A percentile compares a stretch with the other conserved stretches of the same genome.
Evolutionary conservation across 2,329 filamentous ascomycete genomes (phyloP).

Genomic region (Lanzia echinophila): DNA sequence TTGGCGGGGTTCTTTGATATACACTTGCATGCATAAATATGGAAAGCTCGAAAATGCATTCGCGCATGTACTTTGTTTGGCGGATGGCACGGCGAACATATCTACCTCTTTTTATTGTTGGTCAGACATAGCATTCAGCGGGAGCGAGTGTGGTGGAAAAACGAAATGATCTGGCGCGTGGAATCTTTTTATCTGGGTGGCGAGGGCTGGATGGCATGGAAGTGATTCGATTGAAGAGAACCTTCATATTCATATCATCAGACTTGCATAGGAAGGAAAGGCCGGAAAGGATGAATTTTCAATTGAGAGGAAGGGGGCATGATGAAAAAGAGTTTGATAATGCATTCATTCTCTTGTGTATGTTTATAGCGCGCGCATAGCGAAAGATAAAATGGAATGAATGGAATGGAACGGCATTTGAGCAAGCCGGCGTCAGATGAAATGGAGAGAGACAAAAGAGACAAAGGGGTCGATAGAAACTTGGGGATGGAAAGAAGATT

Average conservation of each 20-base stretch:
- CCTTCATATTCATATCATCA: background rate
- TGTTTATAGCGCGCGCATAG: background rate
- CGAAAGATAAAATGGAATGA: background rate
- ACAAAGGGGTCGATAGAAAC: background rate
- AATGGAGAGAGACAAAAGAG: background rate
- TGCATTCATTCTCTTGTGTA: background rate
- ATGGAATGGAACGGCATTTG: background rate
- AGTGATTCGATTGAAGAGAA: background rate
- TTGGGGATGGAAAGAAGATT: background rate
- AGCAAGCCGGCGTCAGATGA: background rate
- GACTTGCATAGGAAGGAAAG: background rate
- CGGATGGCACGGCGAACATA: background rate
- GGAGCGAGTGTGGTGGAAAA: background rate
- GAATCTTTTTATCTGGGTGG: background rate
- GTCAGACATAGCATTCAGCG: background rate
- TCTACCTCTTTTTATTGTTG: background rate
- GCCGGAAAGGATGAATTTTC: background rate
- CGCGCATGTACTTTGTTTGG: conserved; percentile 4
- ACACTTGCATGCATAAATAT: conserved; percentile 11
- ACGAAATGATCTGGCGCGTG: background rate
- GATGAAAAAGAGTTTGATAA: background rate
- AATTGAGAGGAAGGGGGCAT: background rate
- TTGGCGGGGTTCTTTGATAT: conserved; percentile 11
- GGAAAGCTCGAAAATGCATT: conserved; percentile 4
- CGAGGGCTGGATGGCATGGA: background rate